Base-by-base conservation (phyloP, 2,329 filamentous ascomycete genomes). In the Colletotrichum limetticola region DNA sequence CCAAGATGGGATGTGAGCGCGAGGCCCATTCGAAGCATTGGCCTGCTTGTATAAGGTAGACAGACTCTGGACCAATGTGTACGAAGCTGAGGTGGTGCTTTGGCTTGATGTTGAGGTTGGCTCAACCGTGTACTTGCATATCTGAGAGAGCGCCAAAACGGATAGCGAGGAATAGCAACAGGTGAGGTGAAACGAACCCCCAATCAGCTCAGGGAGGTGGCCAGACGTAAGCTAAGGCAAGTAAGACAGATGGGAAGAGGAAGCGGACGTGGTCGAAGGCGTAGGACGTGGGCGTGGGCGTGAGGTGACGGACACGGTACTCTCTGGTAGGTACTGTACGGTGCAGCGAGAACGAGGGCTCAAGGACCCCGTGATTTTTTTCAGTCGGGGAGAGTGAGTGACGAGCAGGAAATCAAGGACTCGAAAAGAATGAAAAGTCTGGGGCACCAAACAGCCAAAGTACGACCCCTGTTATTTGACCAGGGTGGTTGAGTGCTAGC, bases 1-100 rank as follows among this genome's bases (percentile, higher is more conserved):
- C 28, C 61, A 71, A 73, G 71, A 66, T 66, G 60, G 71, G 56
- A 66, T 71, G 71, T 35, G 71, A 61, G 61, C 71, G 46, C 66
- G 60, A 57, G 60, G 35, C 56, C 68, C 71, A 66, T 49, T 52
- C 61, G 67, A 58, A 63, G 71, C 71, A 66, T 53, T 66, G 60
- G 42, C 70, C 59, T 55, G 30, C 49, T 64, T 64, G 32, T 49
- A 49, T 12, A 35, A 42, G 37, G 46, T 22, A 53, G 32, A 56
- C 22, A 42, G 49, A 65, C 16, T 73, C 67, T 73, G 66, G 61
- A 70, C 56, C 66, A 63, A 59, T 26, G 60, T 72, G 56, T 59
- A 64, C 60, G 70, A 32, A 32, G 70, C 55, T 60, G 30, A 32
- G 30, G 30, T 32, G 67, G 57, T 61, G 70, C 35, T 49, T 49